A percentile compares a stretch with the other conserved stretches of the same genome.
phyloP scores from a whole-genome alignment of 2,329 filamentous ascomycete species.

The Cyphellophora europaea region DNA sequence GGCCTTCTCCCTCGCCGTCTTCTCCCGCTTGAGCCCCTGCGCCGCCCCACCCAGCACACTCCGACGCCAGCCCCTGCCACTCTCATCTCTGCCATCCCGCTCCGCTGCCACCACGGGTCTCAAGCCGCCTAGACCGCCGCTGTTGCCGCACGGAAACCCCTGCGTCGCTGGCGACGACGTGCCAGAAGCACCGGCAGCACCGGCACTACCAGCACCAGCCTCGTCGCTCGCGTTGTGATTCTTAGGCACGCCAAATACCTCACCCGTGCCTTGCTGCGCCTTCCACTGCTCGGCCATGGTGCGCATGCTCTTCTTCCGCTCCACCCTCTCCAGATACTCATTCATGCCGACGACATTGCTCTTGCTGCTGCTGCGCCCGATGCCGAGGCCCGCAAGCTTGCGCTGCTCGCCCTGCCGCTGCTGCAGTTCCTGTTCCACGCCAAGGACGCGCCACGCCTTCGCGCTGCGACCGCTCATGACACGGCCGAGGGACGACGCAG shows the following conservation, averaged over 20 bases:
- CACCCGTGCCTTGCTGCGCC: not conserved
- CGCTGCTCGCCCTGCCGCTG: not conserved
- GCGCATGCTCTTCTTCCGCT: conserved; percentile 12
- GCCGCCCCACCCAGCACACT: too few relatives aligned
- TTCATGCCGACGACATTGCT: conserved; percentile 12
- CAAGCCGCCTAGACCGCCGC: not conserved
- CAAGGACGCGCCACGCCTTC: conserved; percentile 14
- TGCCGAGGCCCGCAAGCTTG: not conserved
- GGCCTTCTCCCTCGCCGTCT: too few relatives aligned
- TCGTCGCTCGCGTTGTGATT: not conserved
- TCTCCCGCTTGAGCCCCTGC: too few relatives aligned
- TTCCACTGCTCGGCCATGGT: not conserved
- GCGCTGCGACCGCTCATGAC: not conserved
- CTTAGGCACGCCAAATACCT: too few relatives aligned
- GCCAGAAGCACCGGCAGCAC: not conserved
- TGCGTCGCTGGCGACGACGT: not conserved
- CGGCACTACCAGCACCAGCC: not conserved
- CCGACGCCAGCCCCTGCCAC: too few relatives aligned
- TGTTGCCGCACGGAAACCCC: not conserved
- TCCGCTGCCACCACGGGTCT: not conserved
- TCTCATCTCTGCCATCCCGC: too few relatives aligned
- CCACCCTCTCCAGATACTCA: conserved; percentile 15
- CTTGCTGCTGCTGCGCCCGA: too few relatives aligned
- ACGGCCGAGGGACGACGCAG: not conserved
- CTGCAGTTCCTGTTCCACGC: conserved; percentile 4